Evolutionary conservation across 129 eudicot species (phyloP).

Genomic region (Silybum marianum): DNA sequence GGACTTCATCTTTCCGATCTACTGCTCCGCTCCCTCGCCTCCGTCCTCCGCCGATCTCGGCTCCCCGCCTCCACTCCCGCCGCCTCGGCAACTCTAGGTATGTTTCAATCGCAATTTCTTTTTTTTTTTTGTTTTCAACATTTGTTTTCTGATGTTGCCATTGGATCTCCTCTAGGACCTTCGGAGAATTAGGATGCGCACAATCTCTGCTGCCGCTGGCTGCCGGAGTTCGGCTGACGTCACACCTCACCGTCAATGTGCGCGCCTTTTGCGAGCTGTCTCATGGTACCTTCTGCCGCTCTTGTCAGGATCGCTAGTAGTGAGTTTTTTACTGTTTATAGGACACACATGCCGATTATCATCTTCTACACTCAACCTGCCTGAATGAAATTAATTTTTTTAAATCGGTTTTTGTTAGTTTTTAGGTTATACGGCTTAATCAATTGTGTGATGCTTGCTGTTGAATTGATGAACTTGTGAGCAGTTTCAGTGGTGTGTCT

Average conservation of each 20-base stretch:
- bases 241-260: constrained; percentile 54
- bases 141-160: neutral
- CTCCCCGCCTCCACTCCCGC: constrained; percentile 59
- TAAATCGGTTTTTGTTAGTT: neutral
- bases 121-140: neutral
- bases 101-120: neutral
- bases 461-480: constrained; percentile 27
- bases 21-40: constrained; percentile 58
- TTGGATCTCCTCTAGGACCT: constrained; percentile 42
- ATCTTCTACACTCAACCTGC: neutral
- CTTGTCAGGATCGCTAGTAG: constrained; percentile 99
- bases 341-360: constrained; percentile 15
- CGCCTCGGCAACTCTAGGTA: constrained; percentile 78
- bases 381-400: constrained; percentile 2
- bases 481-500: constrained; percentile 14
- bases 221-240: constrained; percentile 56
- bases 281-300: constrained; percentile 97
- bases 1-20: constrained; percentile 63
- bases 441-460: neutral
- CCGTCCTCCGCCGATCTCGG: constrained; percentile 52
- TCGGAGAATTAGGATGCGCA: constrained; percentile 75
- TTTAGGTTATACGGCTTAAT: constrained; percentile 1
- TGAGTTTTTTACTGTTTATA: constrained; percentile 61
- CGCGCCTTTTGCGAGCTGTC: constrained; percentile 89
- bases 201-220: constrained; percentile 71